Percentiles rank a stretch among this genome's conserved stretches.
Evolutionary conservation across 2,329 filamentous ascomycete species (phyloP).

Genomic region (Penicillium sp.): DNA sequence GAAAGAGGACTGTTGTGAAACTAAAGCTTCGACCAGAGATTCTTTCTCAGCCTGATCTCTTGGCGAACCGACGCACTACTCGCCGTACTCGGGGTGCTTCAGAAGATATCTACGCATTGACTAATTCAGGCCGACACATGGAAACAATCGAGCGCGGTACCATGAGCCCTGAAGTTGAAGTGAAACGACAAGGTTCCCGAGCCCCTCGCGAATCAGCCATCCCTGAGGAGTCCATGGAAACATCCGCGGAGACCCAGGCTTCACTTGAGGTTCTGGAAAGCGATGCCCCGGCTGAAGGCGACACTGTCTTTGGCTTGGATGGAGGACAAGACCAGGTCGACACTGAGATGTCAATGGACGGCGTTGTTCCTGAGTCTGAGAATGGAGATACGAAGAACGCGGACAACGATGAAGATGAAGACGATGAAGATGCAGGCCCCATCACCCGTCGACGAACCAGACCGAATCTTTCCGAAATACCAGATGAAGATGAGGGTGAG

Average conservation of each 20-base stretch:
- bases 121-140: constrained; percentile 60
- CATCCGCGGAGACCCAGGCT: constrained; percentile 36
- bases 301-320: constrained; percentile 23
- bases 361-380: constrained; percentile 44
- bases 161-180: constrained; percentile 49
- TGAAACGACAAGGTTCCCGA: constrained; percentile 24
- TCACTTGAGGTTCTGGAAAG: constrained; percentile 48
- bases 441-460: constrained; percentile 47
- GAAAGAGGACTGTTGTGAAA: constrained; percentile 30
- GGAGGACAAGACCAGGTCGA: constrained; percentile 29
- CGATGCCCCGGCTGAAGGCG: constrained; percentile 37
- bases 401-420: constrained; percentile 38
- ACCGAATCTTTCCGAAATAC: constrained; percentile 24
- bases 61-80: constrained; percentile 53
- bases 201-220: constrained; percentile 46
- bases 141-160: constrained; percentile 57
- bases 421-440: constrained; percentile 58
- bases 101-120: constrained; percentile 58
- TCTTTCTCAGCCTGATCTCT: constrained; percentile 29
- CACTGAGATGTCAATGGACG: constrained; percentile 37
- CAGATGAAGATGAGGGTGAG: constrained; percentile 19
- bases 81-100: constrained; percentile 60
- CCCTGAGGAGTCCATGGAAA: constrained; percentile 51
- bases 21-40: constrained; percentile 30
- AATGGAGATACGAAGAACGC: constrained; percentile 38